Conservation (phyloP, 2,329 filamentous ascomycete species). For the Falciphora oryzae region DNA sequence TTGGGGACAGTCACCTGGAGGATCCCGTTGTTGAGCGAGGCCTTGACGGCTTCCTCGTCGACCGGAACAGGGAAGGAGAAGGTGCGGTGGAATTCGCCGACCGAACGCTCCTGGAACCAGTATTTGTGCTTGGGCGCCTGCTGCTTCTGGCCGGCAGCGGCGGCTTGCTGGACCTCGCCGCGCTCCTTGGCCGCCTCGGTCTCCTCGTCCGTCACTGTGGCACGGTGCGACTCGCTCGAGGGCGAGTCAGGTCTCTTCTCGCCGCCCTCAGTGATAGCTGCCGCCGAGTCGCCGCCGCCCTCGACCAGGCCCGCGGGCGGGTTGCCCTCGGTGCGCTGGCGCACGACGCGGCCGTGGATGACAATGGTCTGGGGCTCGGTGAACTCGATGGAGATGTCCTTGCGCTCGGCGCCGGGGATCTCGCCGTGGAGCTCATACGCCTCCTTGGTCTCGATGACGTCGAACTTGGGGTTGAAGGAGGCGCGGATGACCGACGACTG, state of each 20-base stretch:
- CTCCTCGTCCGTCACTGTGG: slow-evolving; percentile 61
- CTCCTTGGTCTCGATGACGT: slow-evolving; percentile 64
- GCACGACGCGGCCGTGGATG: slow-evolving; percentile 64
- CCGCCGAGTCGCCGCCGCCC: slow-evolving; percentile 26
- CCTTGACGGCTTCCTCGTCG: slow-evolving; percentile 55
- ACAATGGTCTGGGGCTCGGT: slow-evolving; percentile 67
- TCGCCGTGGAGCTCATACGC: slow-evolving; percentile 75
- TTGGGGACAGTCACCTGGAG: slow-evolving; percentile 61
- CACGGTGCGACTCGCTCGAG: slow-evolving; percentile 41
- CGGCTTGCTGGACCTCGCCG: slow-evolving; percentile 26
- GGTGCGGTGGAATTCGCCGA: slow-evolving; percentile 62
- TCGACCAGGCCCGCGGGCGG: slow-evolving; percentile 45
- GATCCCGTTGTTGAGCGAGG: slow-evolving; percentile 60
- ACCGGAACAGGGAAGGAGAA: slow-evolving; percentile 63
- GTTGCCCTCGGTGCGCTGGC: slow-evolving; percentile 51
- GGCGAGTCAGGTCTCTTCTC: slow-evolving; percentile 18
- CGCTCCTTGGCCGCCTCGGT: slow-evolving; percentile 22
- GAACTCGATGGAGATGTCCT: slow-evolving; percentile 73
- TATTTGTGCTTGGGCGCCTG: slow-evolving; percentile 34
- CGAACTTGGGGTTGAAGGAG: slow-evolving; percentile 71
- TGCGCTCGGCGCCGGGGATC: slow-evolving; percentile 68
- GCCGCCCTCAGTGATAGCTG: slow-evolving; percentile 35
- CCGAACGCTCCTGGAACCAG: slow-evolving; percentile 63
- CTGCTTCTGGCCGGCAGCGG: slow-evolving; percentile 20
- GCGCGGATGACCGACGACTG: slow-evolving; percentile 29